Percentiles rank a stretch among this genome's conserved stretches.
These are phyloP conservation scores for Domatiomyces globalis DNA, from an alignment of 2,329 filamentous ascomycete species.

Conservation along the genomic window DNA sequence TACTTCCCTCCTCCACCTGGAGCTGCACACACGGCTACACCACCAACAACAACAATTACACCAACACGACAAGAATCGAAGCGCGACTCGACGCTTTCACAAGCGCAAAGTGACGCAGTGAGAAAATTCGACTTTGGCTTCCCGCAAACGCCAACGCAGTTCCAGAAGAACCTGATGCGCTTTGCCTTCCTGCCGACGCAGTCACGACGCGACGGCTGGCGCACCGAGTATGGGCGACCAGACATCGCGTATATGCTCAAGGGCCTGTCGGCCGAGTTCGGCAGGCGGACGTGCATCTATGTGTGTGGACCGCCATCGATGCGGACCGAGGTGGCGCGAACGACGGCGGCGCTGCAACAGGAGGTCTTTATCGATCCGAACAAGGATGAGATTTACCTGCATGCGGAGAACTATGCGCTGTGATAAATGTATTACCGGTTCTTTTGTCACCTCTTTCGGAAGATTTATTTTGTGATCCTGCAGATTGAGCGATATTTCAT, in stretches of 20 bases:
- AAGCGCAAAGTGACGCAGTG: conserved; percentile 12
- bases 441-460: neutral
- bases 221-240: conserved; percentile 80
- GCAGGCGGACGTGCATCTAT: conserved; percentile 72
- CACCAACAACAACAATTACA: conserved; percentile 1
- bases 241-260: conserved; percentile 76
- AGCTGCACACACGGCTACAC: conserved; percentile 1
- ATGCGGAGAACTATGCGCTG: conserved; percentile 89
- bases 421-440: no score
- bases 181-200: conserved; percentile 59
- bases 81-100: conserved; percentile 9
- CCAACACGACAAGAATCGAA: conserved; percentile 1
- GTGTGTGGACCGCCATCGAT: conserved; percentile 82
- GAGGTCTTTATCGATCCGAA: conserved; percentile 66
- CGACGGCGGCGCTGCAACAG: conserved; percentile 67
- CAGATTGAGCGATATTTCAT: no score
- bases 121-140: conserved; percentile 63
- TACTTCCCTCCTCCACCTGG: conserved; percentile 12
- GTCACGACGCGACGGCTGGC: conserved; percentile 55
- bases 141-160: conserved; percentile 67
- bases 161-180: conserved; percentile 79
- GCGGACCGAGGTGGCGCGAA: conserved; percentile 74
- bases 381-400: conserved; percentile 81
- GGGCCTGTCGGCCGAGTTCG: conserved; percentile 68
- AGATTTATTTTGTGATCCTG: no score